phyloP scores from a whole-genome alignment of 768 basidiomycete species.

The Lentinula edodes region DNA sequence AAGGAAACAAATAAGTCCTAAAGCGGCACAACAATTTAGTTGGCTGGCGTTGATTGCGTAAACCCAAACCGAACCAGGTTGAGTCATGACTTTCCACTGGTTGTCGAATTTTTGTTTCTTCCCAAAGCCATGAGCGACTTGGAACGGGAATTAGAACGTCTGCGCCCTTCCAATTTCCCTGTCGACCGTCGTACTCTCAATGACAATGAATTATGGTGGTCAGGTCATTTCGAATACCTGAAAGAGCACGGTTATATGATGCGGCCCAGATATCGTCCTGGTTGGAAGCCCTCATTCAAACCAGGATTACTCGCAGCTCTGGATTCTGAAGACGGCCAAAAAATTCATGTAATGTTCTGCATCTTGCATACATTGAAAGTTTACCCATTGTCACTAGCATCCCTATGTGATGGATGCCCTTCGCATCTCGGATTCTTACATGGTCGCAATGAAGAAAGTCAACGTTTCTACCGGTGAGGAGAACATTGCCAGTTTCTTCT shows the following conservation, averaged over 20 bases:
- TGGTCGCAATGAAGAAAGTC: slow-evolving; percentile 16
- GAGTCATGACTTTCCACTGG: background rate
- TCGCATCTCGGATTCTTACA: slow-evolving; percentile 13
- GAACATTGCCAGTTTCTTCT: slow-evolving; percentile 14
- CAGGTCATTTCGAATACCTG: slow-evolving; percentile 10
- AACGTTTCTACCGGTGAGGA: slow-evolving; percentile 6
- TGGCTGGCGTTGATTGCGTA: no score
- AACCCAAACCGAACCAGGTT: no score
- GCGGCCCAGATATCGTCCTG: slow-evolving; percentile 12
- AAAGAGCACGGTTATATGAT: slow-evolving; percentile 12
- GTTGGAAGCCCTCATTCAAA: slow-evolving; percentile 15
- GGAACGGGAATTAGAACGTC: no score
- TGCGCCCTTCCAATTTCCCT: no score
- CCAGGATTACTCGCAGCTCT: background rate
- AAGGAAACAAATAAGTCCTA: no score
- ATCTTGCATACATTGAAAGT: background rate
- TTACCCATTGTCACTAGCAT: background rate
- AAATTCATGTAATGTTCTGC: background rate
- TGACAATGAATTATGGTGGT: slow-evolving; percentile 10
- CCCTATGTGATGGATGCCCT: slow-evolving; percentile 12
- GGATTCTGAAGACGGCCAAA: background rate
- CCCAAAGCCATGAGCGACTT: no score
- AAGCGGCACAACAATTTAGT: no score
- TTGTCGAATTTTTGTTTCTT: no score
- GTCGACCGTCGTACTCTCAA: background rate